These are phyloP conservation scores for Tanacetum coccineum DNA, from an alignment of 129 eudicot species.

Conservation along the genomic window DNA sequence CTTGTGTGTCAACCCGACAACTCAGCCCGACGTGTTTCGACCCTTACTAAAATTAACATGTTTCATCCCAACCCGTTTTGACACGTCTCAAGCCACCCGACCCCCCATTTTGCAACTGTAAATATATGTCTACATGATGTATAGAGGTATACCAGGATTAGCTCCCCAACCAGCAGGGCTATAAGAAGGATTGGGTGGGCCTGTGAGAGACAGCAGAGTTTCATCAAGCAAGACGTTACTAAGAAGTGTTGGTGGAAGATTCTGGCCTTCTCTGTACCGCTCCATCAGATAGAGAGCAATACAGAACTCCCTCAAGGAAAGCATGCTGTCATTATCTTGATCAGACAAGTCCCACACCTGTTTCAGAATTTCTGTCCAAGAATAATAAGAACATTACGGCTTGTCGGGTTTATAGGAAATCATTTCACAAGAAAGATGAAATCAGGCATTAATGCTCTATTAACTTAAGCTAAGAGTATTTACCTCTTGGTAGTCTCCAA, in stretches of 20 bases:
- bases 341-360: too few species aligned
- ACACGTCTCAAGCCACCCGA: too few species aligned
- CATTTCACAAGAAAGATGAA: conserved; percentile 2
- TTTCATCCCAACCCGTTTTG: too few species aligned
- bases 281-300: conserved; percentile 87
- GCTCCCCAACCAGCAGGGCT: conserved; percentile 53
- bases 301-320: conserved; percentile 89
- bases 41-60: too few species aligned
- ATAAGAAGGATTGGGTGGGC: too few species aligned
- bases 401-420: not conserved
- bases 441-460: not conserved
- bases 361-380: conserved; percentile 70
- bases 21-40: too few species aligned
- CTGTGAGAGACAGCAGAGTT: conserved; percentile 72
- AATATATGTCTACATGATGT: conserved; percentile 2
- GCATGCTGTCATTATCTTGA: conserved; percentile 96
- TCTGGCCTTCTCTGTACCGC: conserved; percentile 80
- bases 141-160: too few species aligned
- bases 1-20: too few species aligned
- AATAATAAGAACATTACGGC: conserved; percentile 9
- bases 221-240: conserved; percentile 77
- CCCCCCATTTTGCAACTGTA: too few species aligned
- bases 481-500: too few species aligned
- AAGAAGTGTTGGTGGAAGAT: conserved; percentile 81
- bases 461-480: too few species aligned